These are phyloP conservation scores for Jackrogersella multiformis DNA, from an alignment of 495 filamentous ascomycete species.

Conservation along the genomic window DNA sequence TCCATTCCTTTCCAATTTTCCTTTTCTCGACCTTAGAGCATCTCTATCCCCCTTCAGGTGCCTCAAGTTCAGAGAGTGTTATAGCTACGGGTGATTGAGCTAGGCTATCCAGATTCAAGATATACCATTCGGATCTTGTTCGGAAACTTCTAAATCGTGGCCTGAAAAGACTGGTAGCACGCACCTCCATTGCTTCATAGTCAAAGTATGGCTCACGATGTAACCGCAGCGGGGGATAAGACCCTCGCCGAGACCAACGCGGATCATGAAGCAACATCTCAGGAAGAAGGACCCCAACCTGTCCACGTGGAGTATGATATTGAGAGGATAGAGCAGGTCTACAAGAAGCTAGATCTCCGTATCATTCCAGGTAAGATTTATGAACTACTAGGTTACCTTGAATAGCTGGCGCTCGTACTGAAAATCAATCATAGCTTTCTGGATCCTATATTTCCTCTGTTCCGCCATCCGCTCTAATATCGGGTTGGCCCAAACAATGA, in stretches of 20 bases:
- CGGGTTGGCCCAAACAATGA: constrained; percentile 92
- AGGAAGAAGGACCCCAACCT: constrained; percentile 22
- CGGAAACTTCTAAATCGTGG: constrained; percentile 6
- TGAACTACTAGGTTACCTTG: neutral
- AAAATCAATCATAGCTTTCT: constrained; percentile 68
- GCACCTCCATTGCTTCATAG: constrained; percentile 63
- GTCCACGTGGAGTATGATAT: constrained; percentile 56
- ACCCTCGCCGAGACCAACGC: constrained; percentile 30
- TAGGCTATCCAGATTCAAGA: neutral
- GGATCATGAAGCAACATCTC: constrained; percentile 27
- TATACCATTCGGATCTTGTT: neutral
- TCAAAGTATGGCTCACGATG: constrained; percentile 56
- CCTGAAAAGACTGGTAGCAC: constrained; percentile 57
- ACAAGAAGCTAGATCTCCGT: constrained; percentile 81
- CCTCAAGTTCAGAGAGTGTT: neutral
- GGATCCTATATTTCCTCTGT: constrained; percentile 92
- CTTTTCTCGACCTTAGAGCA: neutral
- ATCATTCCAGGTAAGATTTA: constrained; percentile 74
- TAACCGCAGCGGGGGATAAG: constrained; percentile 44
- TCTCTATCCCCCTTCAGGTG: neutral
- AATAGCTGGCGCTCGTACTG: constrained; percentile 1
- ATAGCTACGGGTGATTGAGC: neutral
- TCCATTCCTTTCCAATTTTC: constrained; percentile 5
- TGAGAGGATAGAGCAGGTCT: constrained; percentile 69
- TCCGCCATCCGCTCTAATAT: constrained; percentile 92